Base-by-base conservation (phyloP, 345 rosid genomes). In the Draba incana region DNA sequence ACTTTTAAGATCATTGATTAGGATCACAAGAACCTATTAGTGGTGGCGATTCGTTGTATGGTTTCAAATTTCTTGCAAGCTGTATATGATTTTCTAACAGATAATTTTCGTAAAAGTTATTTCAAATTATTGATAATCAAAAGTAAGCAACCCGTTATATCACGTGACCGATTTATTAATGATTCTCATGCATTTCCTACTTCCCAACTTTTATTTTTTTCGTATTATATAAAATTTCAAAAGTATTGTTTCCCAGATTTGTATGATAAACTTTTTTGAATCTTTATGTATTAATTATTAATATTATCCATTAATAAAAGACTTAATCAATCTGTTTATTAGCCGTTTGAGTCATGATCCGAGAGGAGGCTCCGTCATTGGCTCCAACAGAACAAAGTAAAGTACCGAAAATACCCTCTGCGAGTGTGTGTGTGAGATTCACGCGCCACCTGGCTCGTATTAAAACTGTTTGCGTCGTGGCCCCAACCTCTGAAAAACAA, bases 391-490 rank as follows among this genome's bases (percentile, higher is more conserved):
- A 57, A 48, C 5, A 8, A 3, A 2, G 0, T 0, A 1, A 46
- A 63, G 46, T 62, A 39, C 65, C 74, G 16, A 28, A 4, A 48
- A 0, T 48, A 62, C 60, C 74, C 74, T 2, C 8, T 1, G 0
- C 0, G 15, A 31, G 2, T 8, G 15, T 4, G 15, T 4, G 2
- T 28, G 42, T 68, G 65, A 62, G 54, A 54, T 61, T 25, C 64
- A 75, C 74, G 74, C 74, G 74, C 78, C 69, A 68, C 69, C 74
- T 62, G 74, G 47, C 4, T 60, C 33, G 62, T 65, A 57, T 49
- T 39, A 33, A 47, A 37, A 54, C 67, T 45, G 53, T 42, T 33
- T 6, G 11, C 51, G 4, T 0, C 14, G 67, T 50, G 57, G 61
- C 48, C 64, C 63, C 60, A 11, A 14, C 56, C 27, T 10, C 15